Percentiles rank a stretch among this genome's conserved stretches.
Conservation (phyloP, 257 asterid genomes). For the Scutellaria minor region DNA sequence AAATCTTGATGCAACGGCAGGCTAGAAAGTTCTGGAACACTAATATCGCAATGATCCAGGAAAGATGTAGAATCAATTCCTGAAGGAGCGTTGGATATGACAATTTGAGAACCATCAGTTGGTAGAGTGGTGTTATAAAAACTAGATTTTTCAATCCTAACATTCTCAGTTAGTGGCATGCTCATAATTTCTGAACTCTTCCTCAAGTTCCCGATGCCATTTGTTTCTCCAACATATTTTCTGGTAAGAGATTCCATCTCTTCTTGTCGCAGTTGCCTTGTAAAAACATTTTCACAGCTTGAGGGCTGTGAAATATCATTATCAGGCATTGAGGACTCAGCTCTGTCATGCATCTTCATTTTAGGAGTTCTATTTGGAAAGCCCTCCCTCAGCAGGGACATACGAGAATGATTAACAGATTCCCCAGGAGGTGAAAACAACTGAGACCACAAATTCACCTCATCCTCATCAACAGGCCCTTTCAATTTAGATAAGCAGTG, state of each 20-base stretch:
- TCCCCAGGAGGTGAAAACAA: slow-evolving; percentile 46
- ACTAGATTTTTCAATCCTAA: slow-evolving; percentile 37
- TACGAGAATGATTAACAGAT: slow-evolving; percentile 38
- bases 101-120: slow-evolving; percentile 41
- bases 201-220: slow-evolving; percentile 37
- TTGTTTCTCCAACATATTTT: slow-evolving; percentile 45
- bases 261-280: slow-evolving; percentile 46
- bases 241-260: slow-evolving; percentile 40
- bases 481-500: slow-evolving; percentile 43
- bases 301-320: slow-evolving; percentile 46
- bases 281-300: slow-evolving; percentile 44
- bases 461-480: slow-evolving; percentile 45
- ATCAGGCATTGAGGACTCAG: slow-evolving; percentile 43
- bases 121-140: slow-evolving; percentile 38
- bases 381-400: slow-evolving; percentile 40
- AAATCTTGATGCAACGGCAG: slow-evolving; percentile 44
- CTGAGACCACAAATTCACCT: slow-evolving; percentile 51
- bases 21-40: slow-evolving; percentile 39
- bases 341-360: slow-evolving; percentile 48
- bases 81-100: slow-evolving; percentile 40
- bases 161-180: slow-evolving; percentile 34
- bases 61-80: slow-evolving; percentile 40
- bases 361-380: slow-evolving; percentile 48
- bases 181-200: slow-evolving; percentile 39
- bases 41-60: slow-evolving; percentile 38